These are phyloP conservation scores for Neophaeococcomyces aloes DNA, from an alignment of 2,329 filamentous ascomycete species.

Conservation along the genomic window DNA sequence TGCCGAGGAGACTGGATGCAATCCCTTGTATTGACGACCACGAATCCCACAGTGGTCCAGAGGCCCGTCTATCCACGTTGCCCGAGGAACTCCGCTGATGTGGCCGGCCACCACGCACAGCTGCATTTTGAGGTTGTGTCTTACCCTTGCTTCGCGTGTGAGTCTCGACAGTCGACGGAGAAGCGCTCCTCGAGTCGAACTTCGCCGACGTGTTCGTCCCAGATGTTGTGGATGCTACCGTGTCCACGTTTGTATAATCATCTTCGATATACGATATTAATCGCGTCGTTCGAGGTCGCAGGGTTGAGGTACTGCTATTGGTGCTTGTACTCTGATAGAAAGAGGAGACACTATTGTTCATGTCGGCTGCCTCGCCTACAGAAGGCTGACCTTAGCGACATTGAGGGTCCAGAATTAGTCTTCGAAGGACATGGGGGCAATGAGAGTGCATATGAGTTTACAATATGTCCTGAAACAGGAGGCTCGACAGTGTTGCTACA, in stretches of 20 bases:
- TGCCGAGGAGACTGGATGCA: slow-evolving; percentile 39
- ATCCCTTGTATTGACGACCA: slow-evolving; percentile 41
- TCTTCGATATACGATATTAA: slow-evolving; percentile 33
- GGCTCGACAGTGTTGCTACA: too few species aligned
- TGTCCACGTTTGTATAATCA: slow-evolving; percentile 20
- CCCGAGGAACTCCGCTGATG: slow-evolving; percentile 1
- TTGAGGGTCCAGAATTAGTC: background rate
- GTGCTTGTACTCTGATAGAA: slow-evolving; percentile 14
- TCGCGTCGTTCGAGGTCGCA: slow-evolving; percentile 34
- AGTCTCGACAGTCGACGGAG: slow-evolving; percentile 27
- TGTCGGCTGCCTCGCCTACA: slow-evolving; percentile 17
- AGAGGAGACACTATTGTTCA: slow-evolving; percentile 19
- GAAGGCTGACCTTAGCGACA: slow-evolving; percentile 5
- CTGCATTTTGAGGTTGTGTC: slow-evolving; percentile 3
- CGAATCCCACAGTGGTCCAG: slow-evolving; percentile 29
- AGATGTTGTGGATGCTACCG: slow-evolving; percentile 23
- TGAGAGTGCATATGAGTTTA: background rate
- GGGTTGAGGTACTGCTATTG: slow-evolving; percentile 25
- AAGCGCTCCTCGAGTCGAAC: slow-evolving; percentile 31
- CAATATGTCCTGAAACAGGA: too few species aligned
- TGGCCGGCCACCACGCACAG: slow-evolving; percentile 5
- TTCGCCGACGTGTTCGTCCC: slow-evolving; percentile 23
- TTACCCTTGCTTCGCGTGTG: slow-evolving; percentile 8
- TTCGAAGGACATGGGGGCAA: background rate
- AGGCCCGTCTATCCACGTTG: slow-evolving; percentile 6